phyloP scores from a whole-genome alignment of 371 early-diverging fungal species.

The Mucor saturninus region DNA sequence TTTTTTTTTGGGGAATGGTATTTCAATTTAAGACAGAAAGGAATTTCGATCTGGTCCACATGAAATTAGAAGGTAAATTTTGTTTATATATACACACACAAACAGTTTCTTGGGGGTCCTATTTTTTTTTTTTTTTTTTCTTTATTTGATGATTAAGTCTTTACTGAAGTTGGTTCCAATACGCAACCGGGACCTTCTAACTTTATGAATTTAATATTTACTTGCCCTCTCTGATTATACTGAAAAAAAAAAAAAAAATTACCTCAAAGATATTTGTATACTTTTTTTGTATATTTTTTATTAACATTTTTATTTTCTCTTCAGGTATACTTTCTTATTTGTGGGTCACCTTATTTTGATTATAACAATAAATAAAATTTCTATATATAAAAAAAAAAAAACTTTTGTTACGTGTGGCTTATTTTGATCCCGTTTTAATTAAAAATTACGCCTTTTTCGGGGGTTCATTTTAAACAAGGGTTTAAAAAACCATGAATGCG shows the following conservation, averaged over 20 bases:
- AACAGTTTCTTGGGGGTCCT: background rate
- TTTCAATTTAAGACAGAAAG: background rate
- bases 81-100: background rate
- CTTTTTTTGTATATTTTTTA: background rate
- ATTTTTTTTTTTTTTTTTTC: no score
- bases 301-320: background rate
- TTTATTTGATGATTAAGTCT: constrained; percentile 23
- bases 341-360: background rate
- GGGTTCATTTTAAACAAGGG: no score
- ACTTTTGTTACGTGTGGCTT: background rate
- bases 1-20: background rate
- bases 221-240: constrained; percentile 24
- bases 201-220: constrained; percentile 18
- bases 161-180: constrained; percentile 22
- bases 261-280: no score
- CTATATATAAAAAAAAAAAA: background rate
- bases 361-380: background rate
- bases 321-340: background rate
- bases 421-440: background rate
- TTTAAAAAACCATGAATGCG: no score
- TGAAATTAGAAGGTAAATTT: constrained; percentile 6
- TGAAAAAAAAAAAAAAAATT: constrained; percentile 1
- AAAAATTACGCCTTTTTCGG: background rate
- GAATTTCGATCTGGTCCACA: constrained; percentile 15
- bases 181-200: constrained; percentile 18